Conservation (phyloP, 768 basidiomycete species). For the Agrocybe praecox region DNA sequence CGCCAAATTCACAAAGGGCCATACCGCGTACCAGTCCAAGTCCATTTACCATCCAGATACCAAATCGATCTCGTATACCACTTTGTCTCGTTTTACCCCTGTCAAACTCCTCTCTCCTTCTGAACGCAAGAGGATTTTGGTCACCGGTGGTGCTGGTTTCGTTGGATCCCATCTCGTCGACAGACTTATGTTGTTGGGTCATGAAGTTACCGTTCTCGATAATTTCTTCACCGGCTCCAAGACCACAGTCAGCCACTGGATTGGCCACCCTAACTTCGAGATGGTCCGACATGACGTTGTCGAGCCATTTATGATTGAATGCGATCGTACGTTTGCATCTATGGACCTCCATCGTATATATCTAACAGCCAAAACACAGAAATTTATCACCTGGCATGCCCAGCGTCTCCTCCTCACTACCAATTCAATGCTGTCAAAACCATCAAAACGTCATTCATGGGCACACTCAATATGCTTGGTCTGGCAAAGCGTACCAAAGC, state of each 20-base stretch:
- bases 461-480: conserved; percentile 98
- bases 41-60: conserved; percentile 83
- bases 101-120: conserved; percentile 84
- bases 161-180: conserved; percentile 98
- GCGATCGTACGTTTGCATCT: conserved; percentile 73
- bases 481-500: conserved; percentile 98
- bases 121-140: conserved; percentile 84
- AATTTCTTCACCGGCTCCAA: conserved; percentile 99
- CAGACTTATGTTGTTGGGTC: conserved; percentile 95
- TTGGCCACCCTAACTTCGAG: conserved; percentile 99
- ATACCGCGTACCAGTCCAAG: conserved; percentile 71
- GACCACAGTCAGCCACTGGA: conserved; percentile 95
- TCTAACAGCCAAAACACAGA: conserved; percentile 47
- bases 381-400: conserved; percentile 98
- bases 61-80: conserved; percentile 88
- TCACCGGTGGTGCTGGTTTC: conserved; percentile 99
- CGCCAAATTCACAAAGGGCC: conserved; percentile 54
- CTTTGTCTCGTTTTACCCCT: conserved; percentile 89
- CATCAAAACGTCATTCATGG: conserved; percentile 97
- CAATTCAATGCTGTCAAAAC: conserved; percentile 99
- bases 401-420: conserved; percentile 96
- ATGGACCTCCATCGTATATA: conserved; percentile 3
- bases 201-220: conserved; percentile 96
- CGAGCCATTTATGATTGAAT: conserved; percentile 98
- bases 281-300: conserved; percentile 97